These are phyloP conservation scores for Epichloe sibirici DNA, from an alignment of 2,329 filamentous ascomycete species.

Conservation along the genomic window DNA sequence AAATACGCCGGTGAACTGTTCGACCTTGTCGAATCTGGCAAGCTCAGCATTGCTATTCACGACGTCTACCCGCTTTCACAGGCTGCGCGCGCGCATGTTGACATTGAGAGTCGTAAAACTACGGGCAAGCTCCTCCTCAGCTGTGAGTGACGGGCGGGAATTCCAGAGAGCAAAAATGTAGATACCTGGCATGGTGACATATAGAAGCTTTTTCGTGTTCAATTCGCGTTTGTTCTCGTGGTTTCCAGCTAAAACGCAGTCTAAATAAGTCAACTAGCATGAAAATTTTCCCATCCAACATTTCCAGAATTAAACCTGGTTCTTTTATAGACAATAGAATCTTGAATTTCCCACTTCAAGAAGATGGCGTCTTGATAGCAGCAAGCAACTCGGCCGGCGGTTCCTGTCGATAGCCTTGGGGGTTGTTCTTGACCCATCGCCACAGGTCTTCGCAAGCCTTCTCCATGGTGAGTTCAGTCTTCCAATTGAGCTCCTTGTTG, in stretches of 20 bases:
- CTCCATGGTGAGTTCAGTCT: conserved; percentile 80
- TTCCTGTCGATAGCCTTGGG: conserved; percentile 87
- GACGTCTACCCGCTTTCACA: conserved; percentile 67
- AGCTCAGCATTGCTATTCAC: conserved; percentile 62
- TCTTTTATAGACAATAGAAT: neutral
- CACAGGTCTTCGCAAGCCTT: conserved; percentile 89
- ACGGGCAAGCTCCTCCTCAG: conserved; percentile 73
- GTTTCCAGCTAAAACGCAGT: neutral
- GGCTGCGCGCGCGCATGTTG: conserved; percentile 57
- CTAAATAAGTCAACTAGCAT: neutral
- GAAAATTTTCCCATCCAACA: neutral
- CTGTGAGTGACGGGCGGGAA: conserved; percentile 30
- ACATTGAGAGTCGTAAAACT: conserved; percentile 72
- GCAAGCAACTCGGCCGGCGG: conserved; percentile 75
- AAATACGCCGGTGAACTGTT: conserved; percentile 62
- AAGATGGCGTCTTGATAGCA: conserved; percentile 33
- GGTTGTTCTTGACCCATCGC: conserved; percentile 96
- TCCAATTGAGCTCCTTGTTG: conserved; percentile 84
- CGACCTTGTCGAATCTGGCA: conserved; percentile 53
- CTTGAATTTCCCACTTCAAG: conserved; percentile 10
- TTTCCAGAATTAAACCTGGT: neutral
- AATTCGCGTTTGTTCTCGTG: neutral
- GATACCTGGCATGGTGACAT: too few species aligned
- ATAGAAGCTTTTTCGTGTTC: too few species aligned
- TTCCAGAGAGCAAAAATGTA: neutral